Evolutionary conservation across 2,329 filamentous ascomycete species (phyloP).

Genomic region (Verticillium albo-atrum): DNA sequence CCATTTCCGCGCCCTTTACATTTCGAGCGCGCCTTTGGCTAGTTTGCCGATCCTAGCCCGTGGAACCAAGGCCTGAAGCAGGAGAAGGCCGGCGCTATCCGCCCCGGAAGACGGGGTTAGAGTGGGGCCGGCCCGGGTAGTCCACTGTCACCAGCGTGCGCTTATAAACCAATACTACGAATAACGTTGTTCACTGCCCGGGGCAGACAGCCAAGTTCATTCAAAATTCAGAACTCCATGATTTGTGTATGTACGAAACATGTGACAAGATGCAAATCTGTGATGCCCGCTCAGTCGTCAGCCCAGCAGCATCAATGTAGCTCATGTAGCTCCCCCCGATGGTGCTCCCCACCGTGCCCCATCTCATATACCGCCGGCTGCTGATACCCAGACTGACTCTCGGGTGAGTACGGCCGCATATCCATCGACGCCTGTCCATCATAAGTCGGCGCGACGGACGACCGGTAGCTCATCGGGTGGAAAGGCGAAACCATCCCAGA

Average conservation of each 20-base stretch:
- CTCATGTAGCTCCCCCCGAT: background rate
- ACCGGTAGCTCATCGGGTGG: background rate
- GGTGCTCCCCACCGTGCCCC: background rate
- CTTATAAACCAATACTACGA: background rate
- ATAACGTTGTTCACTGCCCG: background rate
- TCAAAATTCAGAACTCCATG: too few relatives aligned
- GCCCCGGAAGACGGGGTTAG: background rate
- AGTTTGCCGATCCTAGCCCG: background rate
- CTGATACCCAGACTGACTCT: background rate
- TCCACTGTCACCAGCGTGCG: background rate
- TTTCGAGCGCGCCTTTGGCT: background rate
- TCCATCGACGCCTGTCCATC: background rate
- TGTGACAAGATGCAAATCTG: too few relatives aligned
- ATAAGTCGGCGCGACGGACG: background rate
- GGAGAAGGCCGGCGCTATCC: background rate
- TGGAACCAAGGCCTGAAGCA: background rate
- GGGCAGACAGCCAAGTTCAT: background rate
- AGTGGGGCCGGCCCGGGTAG: background rate
- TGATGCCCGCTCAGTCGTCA: too few relatives aligned
- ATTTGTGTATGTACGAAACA: too few relatives aligned
- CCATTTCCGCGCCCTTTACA: background rate
- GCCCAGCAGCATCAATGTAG: too few relatives aligned
- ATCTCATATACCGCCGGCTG: background rate
- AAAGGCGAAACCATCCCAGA: background rate
- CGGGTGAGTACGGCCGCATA: background rate